phyloP scores from a whole-genome alignment of 2,329 filamentous ascomycete species.

The Chaetomiaceae sp. region DNA sequence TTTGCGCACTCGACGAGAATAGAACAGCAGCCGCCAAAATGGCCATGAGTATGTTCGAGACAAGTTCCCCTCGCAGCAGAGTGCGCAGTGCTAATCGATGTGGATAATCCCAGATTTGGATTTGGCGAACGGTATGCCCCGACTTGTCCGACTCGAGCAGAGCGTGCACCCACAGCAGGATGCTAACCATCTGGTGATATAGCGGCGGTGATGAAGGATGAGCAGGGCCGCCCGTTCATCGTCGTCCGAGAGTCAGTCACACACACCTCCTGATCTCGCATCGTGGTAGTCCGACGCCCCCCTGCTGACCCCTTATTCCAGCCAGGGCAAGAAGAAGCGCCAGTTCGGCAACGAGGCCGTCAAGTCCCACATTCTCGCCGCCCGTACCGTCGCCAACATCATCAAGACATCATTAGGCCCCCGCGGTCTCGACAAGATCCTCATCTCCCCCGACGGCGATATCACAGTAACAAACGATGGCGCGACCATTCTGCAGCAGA shows the following conservation, averaged over 20 bases:
- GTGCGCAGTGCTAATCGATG: background rate
- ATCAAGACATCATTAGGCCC: conserved; percentile 96
- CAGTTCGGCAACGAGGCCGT: conserved; percentile 95
- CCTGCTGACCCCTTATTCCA: conserved; percentile 36
- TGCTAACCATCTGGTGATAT: conserved; percentile 20
- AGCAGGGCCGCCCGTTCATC: conserved; percentile 95
- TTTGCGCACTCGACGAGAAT: conserved; percentile 4
- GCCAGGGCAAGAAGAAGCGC: conserved; percentile 96
- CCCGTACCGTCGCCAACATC: conserved; percentile 91
- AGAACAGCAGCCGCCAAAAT: conserved; percentile 37
- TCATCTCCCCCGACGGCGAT: conserved; percentile 97
- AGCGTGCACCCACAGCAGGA: background rate
- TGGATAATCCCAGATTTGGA: conserved; percentile 72
- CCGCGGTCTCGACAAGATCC: conserved; percentile 95
- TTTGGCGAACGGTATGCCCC: conserved; percentile 68
- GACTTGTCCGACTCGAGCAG: background rate
- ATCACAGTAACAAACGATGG: conserved; percentile 99
- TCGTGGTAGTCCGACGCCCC: background rate
- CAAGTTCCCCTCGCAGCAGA: too few relatives aligned
- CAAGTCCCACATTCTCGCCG: conserved; percentile 96
- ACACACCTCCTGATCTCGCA: background rate
- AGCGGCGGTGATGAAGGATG: conserved; percentile 86
- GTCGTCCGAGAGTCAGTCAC: conserved; percentile 86
- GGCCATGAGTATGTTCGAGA: conserved; percentile 51
- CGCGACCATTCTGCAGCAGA: conserved; percentile 93